Evolutionary conservation across 768 basidiomycete species (phyloP).

Genomic region (Leccinum uliginosum): DNA sequence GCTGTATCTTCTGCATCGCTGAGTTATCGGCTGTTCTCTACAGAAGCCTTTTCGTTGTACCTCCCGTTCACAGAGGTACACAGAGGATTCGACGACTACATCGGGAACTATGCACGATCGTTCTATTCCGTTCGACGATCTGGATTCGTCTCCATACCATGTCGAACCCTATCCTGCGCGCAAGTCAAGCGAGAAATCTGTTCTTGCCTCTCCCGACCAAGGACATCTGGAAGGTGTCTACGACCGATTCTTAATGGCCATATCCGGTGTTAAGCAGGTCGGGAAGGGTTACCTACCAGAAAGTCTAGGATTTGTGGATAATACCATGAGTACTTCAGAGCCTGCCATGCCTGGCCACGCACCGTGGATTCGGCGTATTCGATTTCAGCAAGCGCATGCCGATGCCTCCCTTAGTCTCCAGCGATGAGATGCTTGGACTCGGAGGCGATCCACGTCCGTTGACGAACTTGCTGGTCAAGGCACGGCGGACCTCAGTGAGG

Average conservation of each 20-base stretch:
- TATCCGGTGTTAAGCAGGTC: constrained; percentile 71
- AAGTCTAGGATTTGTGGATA: constrained; percentile 41
- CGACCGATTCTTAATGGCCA: constrained; percentile 80
- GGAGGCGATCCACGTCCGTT: constrained; percentile 44
- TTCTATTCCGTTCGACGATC: constrained; percentile 35
- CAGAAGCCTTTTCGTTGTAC: constrained; percentile 61
- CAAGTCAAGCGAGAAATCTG: constrained; percentile 32
- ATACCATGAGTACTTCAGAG: constrained; percentile 23
- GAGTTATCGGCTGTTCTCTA: constrained; percentile 63
- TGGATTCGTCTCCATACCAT: constrained; percentile 56
- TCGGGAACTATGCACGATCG: constrained; percentile 13
- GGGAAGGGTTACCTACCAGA: constrained; percentile 82
- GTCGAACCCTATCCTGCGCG: constrained; percentile 64
- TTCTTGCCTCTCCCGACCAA: constrained; percentile 51
- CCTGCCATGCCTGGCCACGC: constrained; percentile 15
- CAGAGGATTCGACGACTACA: constrained; percentile 34
- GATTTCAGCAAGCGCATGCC: constrained; percentile 40
- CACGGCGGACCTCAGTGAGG: too few relatives aligned
- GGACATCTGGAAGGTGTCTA: constrained; percentile 71
- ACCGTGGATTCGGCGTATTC: constrained; percentile 28
- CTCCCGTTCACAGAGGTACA: constrained; percentile 37
- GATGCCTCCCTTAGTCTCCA: constrained; percentile 73
- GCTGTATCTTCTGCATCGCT: constrained; percentile 41
- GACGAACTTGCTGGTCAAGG: constrained; percentile 53
- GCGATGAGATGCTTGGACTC: constrained; percentile 53